phyloP scores from a whole-genome alignment of 768 basidiomycete genomes.

The Leccinellum rugosiceps region DNA sequence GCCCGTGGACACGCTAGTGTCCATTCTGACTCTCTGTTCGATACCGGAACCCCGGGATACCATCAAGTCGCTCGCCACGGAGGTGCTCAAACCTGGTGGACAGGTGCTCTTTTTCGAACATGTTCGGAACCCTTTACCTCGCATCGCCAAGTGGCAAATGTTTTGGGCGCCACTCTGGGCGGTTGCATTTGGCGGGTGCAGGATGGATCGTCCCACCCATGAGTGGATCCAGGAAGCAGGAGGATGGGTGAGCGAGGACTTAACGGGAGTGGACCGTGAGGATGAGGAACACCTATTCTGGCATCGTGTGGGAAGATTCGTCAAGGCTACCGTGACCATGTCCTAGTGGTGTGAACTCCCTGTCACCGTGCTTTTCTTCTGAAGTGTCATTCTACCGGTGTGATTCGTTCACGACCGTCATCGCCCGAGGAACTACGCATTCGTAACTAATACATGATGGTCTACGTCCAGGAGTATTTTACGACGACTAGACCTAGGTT shows the following conservation, averaged over 20 bases:
- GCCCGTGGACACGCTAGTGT: conserved; percentile 59
- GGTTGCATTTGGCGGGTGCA: conserved; percentile 58
- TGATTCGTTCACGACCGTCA: too few species aligned
- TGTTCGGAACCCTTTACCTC: conserved; percentile 48
- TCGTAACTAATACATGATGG: too few species aligned
- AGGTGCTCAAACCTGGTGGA: conserved; percentile 63
- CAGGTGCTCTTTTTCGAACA: conserved; percentile 70
- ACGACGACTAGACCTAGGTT: too few species aligned
- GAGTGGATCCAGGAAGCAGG: conserved; percentile 43
- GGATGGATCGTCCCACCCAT: conserved; percentile 54
- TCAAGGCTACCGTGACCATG: conserved; percentile 38
- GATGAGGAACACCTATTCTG: conserved; percentile 56
- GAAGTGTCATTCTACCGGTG: too few species aligned
- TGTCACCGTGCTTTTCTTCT: too few species aligned
- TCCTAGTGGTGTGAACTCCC: too few species aligned
- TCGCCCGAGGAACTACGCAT: too few species aligned
- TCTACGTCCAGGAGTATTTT: too few species aligned
- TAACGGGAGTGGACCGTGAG: conserved; percentile 52
- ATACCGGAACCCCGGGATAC: conserved; percentile 54
- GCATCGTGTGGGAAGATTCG: conserved; percentile 55
- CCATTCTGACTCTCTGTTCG: conserved; percentile 44
- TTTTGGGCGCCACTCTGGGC: conserved; percentile 74
- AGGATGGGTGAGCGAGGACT: conserved; percentile 46
- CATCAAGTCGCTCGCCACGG: conserved; percentile 42
- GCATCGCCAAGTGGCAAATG: conserved; percentile 69